Conservation (phyloP, 768 basidiomycete genomes). For the Dendrothele bispora region DNA sequence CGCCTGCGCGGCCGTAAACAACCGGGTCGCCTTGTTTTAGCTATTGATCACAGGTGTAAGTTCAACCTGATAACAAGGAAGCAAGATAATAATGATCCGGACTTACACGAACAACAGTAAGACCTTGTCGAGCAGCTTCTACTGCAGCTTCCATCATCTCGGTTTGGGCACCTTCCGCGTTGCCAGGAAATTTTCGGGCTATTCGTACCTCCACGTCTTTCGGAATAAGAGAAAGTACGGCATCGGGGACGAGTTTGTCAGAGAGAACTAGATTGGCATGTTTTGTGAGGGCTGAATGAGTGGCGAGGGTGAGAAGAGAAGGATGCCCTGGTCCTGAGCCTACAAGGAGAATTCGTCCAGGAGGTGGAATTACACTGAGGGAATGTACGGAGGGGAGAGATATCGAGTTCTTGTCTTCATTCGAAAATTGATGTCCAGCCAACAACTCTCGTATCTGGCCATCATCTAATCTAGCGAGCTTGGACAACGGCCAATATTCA, state of each 20-base stretch:
- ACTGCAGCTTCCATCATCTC: constrained; percentile 95
- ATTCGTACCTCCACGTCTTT: constrained; percentile 72
- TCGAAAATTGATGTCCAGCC: constrained; percentile 30
- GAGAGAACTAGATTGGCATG: constrained; percentile 87
- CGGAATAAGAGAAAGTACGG: constrained; percentile 85
- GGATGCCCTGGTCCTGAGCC: constrained; percentile 97
- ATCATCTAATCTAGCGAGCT: constrained; percentile 67
- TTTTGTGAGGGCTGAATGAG: constrained; percentile 75
- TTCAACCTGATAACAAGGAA: not conserved
- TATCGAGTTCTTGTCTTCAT: constrained; percentile 3
- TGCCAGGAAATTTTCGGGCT: constrained; percentile 96
- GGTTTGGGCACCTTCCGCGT: constrained; percentile 90
- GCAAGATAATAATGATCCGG: not conserved
- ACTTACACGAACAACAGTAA: constrained; percentile 85
- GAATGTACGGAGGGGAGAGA: constrained; percentile 32
- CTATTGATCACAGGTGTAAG: constrained; percentile 32
- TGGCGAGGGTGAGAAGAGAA: constrained; percentile 85
- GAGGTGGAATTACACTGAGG: constrained; percentile 18
- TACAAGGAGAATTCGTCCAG: constrained; percentile 83
- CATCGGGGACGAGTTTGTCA: constrained; percentile 93
- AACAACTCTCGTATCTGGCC: constrained; percentile 69
- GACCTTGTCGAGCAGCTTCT: constrained; percentile 74
- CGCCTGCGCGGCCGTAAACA: constrained; percentile 91
- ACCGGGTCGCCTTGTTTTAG: constrained; percentile 98
- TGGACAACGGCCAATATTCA: constrained; percentile 91